phyloP scores from a whole-genome alignment of 257 asterid species.

The Solanum okadae region DNA sequence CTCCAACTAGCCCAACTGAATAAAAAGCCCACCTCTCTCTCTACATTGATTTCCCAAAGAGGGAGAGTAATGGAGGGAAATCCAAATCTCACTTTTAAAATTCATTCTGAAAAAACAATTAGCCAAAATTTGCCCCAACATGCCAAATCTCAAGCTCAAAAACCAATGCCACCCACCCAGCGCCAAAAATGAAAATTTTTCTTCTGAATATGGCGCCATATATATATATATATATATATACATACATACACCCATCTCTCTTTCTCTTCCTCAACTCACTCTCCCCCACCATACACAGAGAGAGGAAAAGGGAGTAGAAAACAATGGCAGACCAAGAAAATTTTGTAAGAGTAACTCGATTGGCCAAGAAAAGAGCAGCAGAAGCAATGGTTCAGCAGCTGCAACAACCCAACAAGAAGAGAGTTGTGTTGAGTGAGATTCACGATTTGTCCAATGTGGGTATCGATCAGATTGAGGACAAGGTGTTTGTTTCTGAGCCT shows the following conservation, averaged over 20 bases:
- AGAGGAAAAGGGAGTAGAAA: not conserved
- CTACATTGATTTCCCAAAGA: not conserved
- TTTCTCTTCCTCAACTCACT: not conserved
- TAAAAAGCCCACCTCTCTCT: not conserved
- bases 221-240: not conserved
- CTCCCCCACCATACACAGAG: not conserved
- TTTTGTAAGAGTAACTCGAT: slow-evolving; percentile 3
- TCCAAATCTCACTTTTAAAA: not conserved
- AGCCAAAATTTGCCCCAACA: not conserved
- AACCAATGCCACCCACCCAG: not conserved
- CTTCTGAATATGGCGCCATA: not conserved
- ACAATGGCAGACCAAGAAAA: slow-evolving; percentile 11
- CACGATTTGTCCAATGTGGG: not conserved
- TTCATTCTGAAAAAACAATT: not conserved
- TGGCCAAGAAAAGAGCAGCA: slow-evolving; percentile 17
- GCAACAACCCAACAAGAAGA: slow-evolving; percentile 6
- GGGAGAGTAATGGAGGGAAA: not conserved
- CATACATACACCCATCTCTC: not conserved
- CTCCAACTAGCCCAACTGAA: no score
- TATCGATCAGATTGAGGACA: not conserved
- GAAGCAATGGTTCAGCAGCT: not conserved
- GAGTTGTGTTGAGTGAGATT: slow-evolving; percentile 14
- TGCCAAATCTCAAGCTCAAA: no score
- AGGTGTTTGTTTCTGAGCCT: not conserved
- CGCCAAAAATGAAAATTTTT: not conserved